Base-by-base conservation (phyloP, 129 eudicot genomes). In the Flaveria linearis region DNA sequence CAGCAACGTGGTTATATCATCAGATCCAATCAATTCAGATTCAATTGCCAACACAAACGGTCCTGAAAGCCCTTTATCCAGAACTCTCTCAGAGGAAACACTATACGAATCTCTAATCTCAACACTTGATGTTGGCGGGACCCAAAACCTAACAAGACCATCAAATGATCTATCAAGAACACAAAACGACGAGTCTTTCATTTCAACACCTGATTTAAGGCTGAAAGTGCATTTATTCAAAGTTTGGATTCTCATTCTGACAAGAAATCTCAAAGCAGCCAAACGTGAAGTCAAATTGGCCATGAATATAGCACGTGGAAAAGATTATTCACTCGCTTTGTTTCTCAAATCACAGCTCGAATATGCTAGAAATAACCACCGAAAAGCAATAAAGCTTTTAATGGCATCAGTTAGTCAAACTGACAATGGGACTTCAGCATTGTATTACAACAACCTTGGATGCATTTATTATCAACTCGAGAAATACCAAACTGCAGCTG, bases 201-300 rank as follows among this genome's bases (percentile, higher is more conserved):
- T 91, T 60, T 78, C 82, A 67, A 74, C 58, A 16, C 78, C 76
- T 45, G 92, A 89, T 82, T 60, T 92, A 68, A 86, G 89, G 73
- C 89, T 88, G 49, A 89, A 91, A 83, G 81, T 87, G 85, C 97
- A 89, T 56, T 86, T 93, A 53, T 93, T 82, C 96, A 90, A 86
- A 80, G 84, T 90, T 73, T 86, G 85, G 73, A 73, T 88, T 81
- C 88, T 93, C 25, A 86, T 90, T 18, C 86, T 93, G 46, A 84
- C 86, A 13, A 78, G 98, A 76, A 91, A 89, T 73, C 90, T 87
- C 4, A 88, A 93, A 86, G 93, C 96, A 55, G 98, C 97, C 39
- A 93, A 91, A 82, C 93, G 91, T 58, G 98, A 93, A 81, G 90
- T 91, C 56, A 93, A 90, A 85, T 69, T 87, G 90, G 97, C 96